phyloP scores from a whole-genome alignment of 2,329 filamentous ascomycete genomes.

The Dactylellina parvicollis region DNA sequence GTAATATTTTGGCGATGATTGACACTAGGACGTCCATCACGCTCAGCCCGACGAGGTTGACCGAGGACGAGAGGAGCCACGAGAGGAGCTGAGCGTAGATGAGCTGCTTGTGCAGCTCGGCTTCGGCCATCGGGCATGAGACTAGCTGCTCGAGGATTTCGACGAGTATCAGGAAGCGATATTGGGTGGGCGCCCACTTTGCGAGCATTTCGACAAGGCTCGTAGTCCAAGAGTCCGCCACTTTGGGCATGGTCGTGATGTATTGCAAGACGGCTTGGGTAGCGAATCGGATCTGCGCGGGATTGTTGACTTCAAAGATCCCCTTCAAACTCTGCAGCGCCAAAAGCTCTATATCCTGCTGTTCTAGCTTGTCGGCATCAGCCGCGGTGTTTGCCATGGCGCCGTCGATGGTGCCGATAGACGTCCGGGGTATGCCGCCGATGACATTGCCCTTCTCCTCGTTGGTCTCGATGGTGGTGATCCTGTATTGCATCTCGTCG shows the following conservation, averaged over 20 bases:
- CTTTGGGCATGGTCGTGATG: conserved; percentile 70
- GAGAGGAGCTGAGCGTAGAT: conserved; percentile 81
- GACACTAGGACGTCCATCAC: conserved; percentile 93
- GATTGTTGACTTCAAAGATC: conserved; percentile 83
- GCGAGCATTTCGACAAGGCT: conserved; percentile 81
- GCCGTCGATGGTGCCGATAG: conserved; percentile 75
- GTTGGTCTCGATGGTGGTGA: conserved; percentile 39
- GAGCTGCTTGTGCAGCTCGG: conserved; percentile 77
- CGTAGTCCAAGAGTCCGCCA: conserved; percentile 76
- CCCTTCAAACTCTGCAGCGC: conserved; percentile 87
- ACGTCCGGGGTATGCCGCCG: conserved; percentile 67
- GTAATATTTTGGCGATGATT: conserved; percentile 82
- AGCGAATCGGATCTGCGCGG: conserved; percentile 80
- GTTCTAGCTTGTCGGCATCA: conserved; percentile 87
- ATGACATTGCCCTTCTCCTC: conserved; percentile 66
- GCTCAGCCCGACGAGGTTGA: conserved; percentile 93
- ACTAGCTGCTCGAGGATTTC: conserved; percentile 80
- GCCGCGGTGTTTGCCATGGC: conserved; percentile 82
- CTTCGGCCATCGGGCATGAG: conserved; percentile 74
- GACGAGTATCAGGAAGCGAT: conserved; percentile 88
- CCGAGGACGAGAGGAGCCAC: conserved; percentile 82
- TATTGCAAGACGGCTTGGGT: conserved; percentile 79
- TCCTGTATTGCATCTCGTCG: conserved; percentile 71
- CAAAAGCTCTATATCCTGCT: conserved; percentile 85
- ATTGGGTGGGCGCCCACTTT: conserved; percentile 90